Evolutionary conservation across 108 stramenopile species (phyloP).

Genomic region (Nitzschia putrida): DNA sequence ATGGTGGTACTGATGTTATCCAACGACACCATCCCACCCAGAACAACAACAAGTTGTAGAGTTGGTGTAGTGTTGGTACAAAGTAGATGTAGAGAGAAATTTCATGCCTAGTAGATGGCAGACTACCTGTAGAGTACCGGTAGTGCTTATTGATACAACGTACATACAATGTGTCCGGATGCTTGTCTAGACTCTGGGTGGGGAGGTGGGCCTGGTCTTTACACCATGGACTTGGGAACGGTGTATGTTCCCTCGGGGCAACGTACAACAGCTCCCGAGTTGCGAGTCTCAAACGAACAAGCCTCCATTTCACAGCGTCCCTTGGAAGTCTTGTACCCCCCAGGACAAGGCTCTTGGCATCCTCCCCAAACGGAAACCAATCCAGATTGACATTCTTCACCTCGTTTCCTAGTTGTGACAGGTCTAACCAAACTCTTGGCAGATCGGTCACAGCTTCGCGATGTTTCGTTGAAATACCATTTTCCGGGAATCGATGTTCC

Average conservation of each 20-base stretch:
- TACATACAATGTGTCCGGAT: too few relatives aligned
- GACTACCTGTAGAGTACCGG: too few relatives aligned
- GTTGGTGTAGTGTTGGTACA: too few relatives aligned
- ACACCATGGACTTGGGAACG: conserved; percentile 3
- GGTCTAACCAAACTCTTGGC: not conserved
- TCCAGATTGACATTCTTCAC: not conserved
- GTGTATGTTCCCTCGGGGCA: conserved; percentile 26
- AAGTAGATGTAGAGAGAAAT: too few relatives aligned
- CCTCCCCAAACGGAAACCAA: conserved; percentile 4
- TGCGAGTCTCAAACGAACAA: conserved; percentile 16
- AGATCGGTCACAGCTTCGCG: conserved; percentile 11
- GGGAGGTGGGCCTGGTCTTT: too few relatives aligned
- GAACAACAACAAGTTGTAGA: too few relatives aligned
- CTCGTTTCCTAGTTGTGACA: not conserved
- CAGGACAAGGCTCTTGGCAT: conserved; percentile 32
- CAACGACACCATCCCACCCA: too few relatives aligned
- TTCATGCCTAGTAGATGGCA: too few relatives aligned
- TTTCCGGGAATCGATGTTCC: conserved; percentile 11
- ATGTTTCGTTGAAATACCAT: conserved; percentile 14
- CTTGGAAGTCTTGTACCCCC: conserved; percentile 4
- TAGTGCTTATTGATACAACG: too few relatives aligned
- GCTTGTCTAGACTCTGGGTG: too few relatives aligned
- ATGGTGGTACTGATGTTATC: too few relatives aligned
- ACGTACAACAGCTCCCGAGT: not conserved
- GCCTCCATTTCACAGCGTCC: conserved; percentile 18